A percentile compares a stretch with the other conserved stretches of the same genome.
Conservation (phyloP, 2,329 filamentous ascomycete genomes). For the Westerdykella sp. region DNA sequence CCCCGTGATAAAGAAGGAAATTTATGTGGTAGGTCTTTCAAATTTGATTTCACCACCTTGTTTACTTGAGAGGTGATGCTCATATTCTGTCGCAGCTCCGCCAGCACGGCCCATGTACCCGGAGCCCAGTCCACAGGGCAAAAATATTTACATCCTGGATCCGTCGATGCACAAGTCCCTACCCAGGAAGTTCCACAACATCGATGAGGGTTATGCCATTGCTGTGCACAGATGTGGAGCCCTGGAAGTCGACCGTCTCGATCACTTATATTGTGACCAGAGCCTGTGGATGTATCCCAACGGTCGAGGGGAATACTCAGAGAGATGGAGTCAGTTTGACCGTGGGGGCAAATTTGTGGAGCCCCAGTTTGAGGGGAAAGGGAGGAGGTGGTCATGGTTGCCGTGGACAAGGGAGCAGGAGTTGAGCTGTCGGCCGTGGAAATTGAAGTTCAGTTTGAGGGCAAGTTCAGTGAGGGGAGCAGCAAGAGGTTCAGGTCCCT, state of each 20-base stretch:
- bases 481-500: no score
- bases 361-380: constrained; percentile 2
- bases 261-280: constrained; percentile 1
- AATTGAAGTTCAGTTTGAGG: constrained; percentile 8
- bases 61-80: background rate
- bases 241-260: constrained; percentile 8
- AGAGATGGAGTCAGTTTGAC: background rate
- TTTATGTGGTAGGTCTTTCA: constrained; percentile 7
- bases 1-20: constrained; percentile 1
- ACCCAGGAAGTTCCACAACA: constrained; percentile 12
- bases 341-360: constrained; percentile 1
- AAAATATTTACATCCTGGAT: constrained; percentile 14
- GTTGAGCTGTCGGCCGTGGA: constrained; percentile 13
- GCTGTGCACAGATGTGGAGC: constrained; percentile 16
- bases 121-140: constrained; percentile 12
- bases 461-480: background rate
- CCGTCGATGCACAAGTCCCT: constrained; percentile 9
- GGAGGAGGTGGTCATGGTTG: constrained; percentile 20
- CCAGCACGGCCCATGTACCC: constrained; percentile 17
- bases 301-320: constrained; percentile 4
- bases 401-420: constrained; percentile 28
- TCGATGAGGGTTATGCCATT: constrained; percentile 6
- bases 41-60: background rate
- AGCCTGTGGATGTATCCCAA: constrained; percentile 7
- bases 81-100: background rate